phyloP scores from a whole-genome alignment of 2,329 filamentous ascomycete species.

The Alternaria gansuensis region DNA sequence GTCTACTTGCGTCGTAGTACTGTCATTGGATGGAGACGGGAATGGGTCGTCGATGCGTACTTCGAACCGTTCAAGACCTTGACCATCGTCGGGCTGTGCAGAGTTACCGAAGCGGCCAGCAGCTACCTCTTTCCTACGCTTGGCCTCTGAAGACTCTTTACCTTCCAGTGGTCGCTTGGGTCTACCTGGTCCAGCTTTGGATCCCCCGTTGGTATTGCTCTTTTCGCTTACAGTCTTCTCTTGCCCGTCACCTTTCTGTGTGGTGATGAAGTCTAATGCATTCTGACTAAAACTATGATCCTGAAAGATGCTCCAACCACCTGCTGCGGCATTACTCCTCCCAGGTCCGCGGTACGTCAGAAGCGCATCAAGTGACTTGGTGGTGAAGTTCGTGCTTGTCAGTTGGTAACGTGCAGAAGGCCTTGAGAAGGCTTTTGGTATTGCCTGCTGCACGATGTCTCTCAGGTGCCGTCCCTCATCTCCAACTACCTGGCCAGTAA shows the following conservation, averaged over 20 bases:
- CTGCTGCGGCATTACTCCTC: slow-evolving; percentile 74
- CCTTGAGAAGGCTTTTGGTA: slow-evolving; percentile 82
- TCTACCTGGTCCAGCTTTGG: slow-evolving; percentile 38
- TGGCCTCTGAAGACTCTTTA: slow-evolving; percentile 52
- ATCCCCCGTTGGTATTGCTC: slow-evolving; percentile 18
- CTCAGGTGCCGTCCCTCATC: slow-evolving; percentile 65
- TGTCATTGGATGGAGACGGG: slow-evolving; percentile 28
- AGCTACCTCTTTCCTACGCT: slow-evolving; percentile 69
- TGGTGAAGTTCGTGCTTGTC: slow-evolving; percentile 71
- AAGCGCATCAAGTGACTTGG: slow-evolving; percentile 75
- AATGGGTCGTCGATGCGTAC: slow-evolving; percentile 60
- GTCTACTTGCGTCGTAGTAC: slow-evolving; percentile 18
- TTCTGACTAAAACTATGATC: slow-evolving; percentile 65
- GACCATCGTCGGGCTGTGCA: slow-evolving; percentile 48
- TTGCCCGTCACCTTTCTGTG: slow-evolving; percentile 33
- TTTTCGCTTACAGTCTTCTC: slow-evolving; percentile 31
- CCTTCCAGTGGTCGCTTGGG: slow-evolving; percentile 42
- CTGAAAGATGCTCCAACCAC: slow-evolving; percentile 82
- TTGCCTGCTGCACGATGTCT: slow-evolving; percentile 76
- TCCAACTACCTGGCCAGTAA: slow-evolving; percentile 48
- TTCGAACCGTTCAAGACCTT: slow-evolving; percentile 60
- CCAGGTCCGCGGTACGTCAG: slow-evolving; percentile 74
- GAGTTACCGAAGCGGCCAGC: slow-evolving; percentile 74
- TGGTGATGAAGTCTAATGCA: slow-evolving; percentile 58
- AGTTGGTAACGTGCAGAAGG: slow-evolving; percentile 77